Percentiles rank a stretch among this genome's conserved stretches.
These are phyloP conservation scores for Lepidium sativum DNA, from an alignment of 345 rosid species.

Conservation along the genomic window DNA sequence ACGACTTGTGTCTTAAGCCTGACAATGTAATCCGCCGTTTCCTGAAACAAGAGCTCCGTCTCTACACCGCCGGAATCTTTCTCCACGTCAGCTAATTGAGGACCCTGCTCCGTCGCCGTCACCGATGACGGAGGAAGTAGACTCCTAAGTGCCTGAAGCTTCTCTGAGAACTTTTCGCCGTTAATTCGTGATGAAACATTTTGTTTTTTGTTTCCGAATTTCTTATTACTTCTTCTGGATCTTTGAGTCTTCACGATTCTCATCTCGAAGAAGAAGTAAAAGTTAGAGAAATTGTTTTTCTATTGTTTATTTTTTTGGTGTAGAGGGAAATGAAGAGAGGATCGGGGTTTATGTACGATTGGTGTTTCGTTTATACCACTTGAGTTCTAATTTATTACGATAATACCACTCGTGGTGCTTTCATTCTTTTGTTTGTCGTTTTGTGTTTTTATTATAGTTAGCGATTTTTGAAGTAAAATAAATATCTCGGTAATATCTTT, in stretches of 20 bases:
- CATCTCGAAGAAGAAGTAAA: conserved; percentile 15
- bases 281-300: not conserved
- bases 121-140: conserved; percentile 40
- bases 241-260: conserved; percentile 32
- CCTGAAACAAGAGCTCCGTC: conserved; percentile 48
- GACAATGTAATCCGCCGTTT: conserved; percentile 79
- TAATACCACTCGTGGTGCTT: conserved; percentile 24
- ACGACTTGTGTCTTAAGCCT: conserved; percentile 56
- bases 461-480: not conserved
- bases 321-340: not conserved
- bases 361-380: conserved; percentile 21
- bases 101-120: not conserved
- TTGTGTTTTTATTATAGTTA: not conserved
- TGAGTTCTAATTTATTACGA: conserved; percentile 21
- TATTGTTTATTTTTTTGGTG: not conserved
- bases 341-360: conserved; percentile 37
- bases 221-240: conserved; percentile 15
- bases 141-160: conserved; percentile 61
- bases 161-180: conserved; percentile 43
- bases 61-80: conserved; percentile 28
- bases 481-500: conserved; percentile 6
- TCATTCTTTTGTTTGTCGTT: conserved; percentile 15
- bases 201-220: not conserved
- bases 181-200: conserved; percentile 4
- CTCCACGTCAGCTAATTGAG: conserved; percentile 4